Evolutionary conservation across 495 filamentous ascomycete species (phyloP), one percentile per base, ranked within the genome.

Genomic region (Neurospora sp.): DNA sequence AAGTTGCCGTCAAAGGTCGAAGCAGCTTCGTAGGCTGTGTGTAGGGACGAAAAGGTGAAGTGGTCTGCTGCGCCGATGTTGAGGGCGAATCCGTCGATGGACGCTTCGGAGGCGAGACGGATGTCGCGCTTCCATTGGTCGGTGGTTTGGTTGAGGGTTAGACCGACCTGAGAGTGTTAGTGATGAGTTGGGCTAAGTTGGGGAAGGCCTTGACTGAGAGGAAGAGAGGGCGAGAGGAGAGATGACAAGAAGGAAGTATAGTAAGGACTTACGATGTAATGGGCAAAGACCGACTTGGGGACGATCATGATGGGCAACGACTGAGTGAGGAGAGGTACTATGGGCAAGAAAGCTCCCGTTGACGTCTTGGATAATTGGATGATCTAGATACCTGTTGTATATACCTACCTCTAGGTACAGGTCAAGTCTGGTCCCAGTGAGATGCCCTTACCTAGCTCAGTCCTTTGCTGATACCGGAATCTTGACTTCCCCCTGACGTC

Each of bases 1-100:
- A 73, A 73, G 72, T 70, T 35, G 31, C 3, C 3, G 27, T 5
- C 44, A 4, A 73, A 14, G 14, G 61, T 38, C 0, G 27, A 35
- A 4, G 72, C 72, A 0, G 69, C 86, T 59, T 82, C 75, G 75
- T 87, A 90, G 0, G 87, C 88, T 0, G 85, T 77, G 16, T 80
- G 77, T 1, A 89, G 77, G 48, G 85, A 83, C 7, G 74, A 75
- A 22, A 82, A 81, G n/a, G 83, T 86, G 72, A 82, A 85, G 3
- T 79, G 75, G 69, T 88, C 86, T 41, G 74, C 78, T 1, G 83
- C 81, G 0, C 83, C 90, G 53, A 91, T 84, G 74, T 92, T 91
- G 61, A 92, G 75, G 0, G 87, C 90, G 75, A 92, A 92, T 4
- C 87, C 90, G 75, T 92, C 90, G 70, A 92, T 91, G 41, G 86